Percentiles rank a stretch among this genome's conserved stretches.
Conservation (phyloP, 768 basidiomycete genomes). For the Tylopilus rubrobrunneus region DNA sequence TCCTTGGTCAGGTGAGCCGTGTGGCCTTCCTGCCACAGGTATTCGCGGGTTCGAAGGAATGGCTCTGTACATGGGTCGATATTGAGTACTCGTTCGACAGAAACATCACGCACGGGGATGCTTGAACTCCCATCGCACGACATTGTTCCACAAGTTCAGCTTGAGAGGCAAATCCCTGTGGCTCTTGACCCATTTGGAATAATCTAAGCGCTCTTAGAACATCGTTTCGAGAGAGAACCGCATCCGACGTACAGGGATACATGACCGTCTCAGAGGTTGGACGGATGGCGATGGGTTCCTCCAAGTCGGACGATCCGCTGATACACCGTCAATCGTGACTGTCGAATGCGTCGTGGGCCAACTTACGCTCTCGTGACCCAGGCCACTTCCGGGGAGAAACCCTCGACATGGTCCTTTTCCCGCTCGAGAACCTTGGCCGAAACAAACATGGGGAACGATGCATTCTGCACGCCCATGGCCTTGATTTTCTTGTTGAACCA, state of each 20-base stretch:
- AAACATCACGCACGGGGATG: slow-evolving; percentile 70
- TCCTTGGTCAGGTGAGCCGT: slow-evolving; percentile 86
- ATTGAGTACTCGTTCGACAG: not conserved
- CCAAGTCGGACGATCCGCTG: slow-evolving; percentile 53
- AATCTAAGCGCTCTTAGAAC: slow-evolving; percentile 51
- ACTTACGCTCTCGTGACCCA: slow-evolving; percentile 97
- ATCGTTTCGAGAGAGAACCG: slow-evolving; percentile 33
- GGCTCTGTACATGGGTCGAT: slow-evolving; percentile 58
- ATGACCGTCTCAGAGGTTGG: no score
- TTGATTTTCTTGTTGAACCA: slow-evolving; percentile 96
- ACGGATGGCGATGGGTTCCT: no score
- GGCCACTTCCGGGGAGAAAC: slow-evolving; percentile 99
- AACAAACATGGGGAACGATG: slow-evolving; percentile 99
- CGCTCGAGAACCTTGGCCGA: slow-evolving; percentile 88
- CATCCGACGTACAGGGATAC: no score
- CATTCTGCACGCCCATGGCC: slow-evolving; percentile 92
- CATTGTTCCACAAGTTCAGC: slow-evolving; percentile 98
- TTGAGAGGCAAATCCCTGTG: slow-evolving; percentile 97
- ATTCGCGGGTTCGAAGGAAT: slow-evolving; percentile 98
- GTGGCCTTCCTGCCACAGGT: slow-evolving; percentile 99
- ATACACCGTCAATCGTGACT: not conserved
- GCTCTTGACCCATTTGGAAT: slow-evolving; percentile 97
- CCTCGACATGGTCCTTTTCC: slow-evolving; percentile 98
- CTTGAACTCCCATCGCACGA: slow-evolving; percentile 99
- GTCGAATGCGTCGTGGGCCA: not conserved